Percentiles rank a stretch among this genome's conserved stretches.
phyloP scores from a whole-genome alignment of 2,329 filamentous ascomycete species.

The Fusarium robinianum region DNA sequence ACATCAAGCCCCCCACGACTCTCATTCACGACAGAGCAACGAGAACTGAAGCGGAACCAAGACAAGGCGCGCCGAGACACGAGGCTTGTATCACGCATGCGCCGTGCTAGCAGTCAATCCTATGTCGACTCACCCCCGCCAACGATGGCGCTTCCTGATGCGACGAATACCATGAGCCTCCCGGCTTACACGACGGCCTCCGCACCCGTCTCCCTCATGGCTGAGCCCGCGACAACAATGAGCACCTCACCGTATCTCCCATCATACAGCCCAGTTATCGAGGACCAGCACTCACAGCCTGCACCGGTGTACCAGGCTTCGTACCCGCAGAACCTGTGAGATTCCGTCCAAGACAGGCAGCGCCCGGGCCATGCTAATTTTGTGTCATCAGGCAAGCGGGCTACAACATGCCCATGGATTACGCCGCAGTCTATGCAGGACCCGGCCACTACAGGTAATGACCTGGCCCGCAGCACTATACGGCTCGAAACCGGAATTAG shows the following conservation, averaged over 20 bases:
- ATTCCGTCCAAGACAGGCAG: slow-evolving; percentile 24
- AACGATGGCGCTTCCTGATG: slow-evolving; percentile 43
- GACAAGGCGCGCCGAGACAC: slow-evolving; percentile 63
- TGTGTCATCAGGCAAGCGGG: slow-evolving; percentile 35
- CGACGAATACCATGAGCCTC: slow-evolving; percentile 49
- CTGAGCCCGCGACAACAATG: slow-evolving; percentile 53
- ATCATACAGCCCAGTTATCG: slow-evolving; percentile 54
- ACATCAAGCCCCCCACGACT: slow-evolving; percentile 62
- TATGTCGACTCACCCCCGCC: slow-evolving; percentile 46
- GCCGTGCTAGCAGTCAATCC: slow-evolving; percentile 55
- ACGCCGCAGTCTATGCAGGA: slow-evolving; percentile 45
- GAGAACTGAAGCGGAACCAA: slow-evolving; percentile 64
- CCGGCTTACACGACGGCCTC: slow-evolving; percentile 58
- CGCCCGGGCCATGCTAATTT: slow-evolving; percentile 40
- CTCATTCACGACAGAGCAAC: slow-evolving; percentile 61
- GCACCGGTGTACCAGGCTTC: slow-evolving; percentile 41
- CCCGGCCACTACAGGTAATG: slow-evolving; percentile 48
- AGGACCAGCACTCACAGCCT: slow-evolving; percentile 47
- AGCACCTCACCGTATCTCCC: slow-evolving; percentile 51
- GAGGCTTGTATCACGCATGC: slow-evolving; percentile 56
- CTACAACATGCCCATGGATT: slow-evolving; percentile 53
- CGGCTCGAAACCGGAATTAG: slow-evolving; percentile 8
- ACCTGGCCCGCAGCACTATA: slow-evolving; percentile 7
- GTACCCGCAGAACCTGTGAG: slow-evolving; percentile 46
- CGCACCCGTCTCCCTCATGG: slow-evolving; percentile 55